These are phyloP conservation scores for Colletotrichum sp. DNA, from an alignment of 2,329 filamentous ascomycete species.

Conservation along the genomic window DNA sequence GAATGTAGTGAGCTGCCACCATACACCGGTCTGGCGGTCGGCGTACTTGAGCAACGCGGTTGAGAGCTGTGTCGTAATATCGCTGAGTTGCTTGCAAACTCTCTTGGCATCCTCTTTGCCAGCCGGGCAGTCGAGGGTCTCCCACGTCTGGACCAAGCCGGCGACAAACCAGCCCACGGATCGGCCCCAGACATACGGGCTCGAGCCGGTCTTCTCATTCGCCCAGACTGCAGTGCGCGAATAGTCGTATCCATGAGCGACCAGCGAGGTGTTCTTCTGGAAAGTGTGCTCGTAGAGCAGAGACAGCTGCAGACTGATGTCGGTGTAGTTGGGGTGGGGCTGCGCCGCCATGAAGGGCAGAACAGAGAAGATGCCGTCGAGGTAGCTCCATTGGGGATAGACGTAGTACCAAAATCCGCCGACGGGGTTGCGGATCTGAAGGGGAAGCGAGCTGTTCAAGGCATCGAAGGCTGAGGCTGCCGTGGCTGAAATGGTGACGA, in stretches of 20 bases:
- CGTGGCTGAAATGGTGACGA: background rate
- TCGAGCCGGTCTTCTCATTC: slow-evolving; percentile 14
- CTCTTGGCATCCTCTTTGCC: background rate
- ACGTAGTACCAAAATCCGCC: slow-evolving; percentile 41
- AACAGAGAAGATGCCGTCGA: slow-evolving; percentile 58
- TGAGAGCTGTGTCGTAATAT: background rate
- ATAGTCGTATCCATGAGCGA: slow-evolving; percentile 22
- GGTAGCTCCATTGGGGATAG: slow-evolving; percentile 57
- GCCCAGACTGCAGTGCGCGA: slow-evolving; percentile 21
- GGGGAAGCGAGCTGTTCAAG: slow-evolving; percentile 23
- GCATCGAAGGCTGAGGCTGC: slow-evolving; percentile 13
- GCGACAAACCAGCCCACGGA: slow-evolving; percentile 21
- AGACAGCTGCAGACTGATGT: slow-evolving; percentile 25
- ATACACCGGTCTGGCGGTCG: slow-evolving; percentile 11
- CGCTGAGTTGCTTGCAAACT: background rate
- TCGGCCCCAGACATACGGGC: slow-evolving; percentile 22
- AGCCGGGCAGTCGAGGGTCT: background rate
- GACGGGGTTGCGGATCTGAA: slow-evolving; percentile 32
- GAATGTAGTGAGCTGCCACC: slow-evolving; percentile 21
- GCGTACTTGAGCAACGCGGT: background rate
- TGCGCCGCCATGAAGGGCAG: slow-evolving; percentile 40
- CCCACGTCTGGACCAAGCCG: slow-evolving; percentile 21
- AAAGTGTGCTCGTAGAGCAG: slow-evolving; percentile 20
- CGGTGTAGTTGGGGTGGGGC: slow-evolving; percentile 16
- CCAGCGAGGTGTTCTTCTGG: slow-evolving; percentile 10